Conservation (phyloP, 2,329 filamentous ascomycete species). For the Zymoseptoria tritici region DNA sequence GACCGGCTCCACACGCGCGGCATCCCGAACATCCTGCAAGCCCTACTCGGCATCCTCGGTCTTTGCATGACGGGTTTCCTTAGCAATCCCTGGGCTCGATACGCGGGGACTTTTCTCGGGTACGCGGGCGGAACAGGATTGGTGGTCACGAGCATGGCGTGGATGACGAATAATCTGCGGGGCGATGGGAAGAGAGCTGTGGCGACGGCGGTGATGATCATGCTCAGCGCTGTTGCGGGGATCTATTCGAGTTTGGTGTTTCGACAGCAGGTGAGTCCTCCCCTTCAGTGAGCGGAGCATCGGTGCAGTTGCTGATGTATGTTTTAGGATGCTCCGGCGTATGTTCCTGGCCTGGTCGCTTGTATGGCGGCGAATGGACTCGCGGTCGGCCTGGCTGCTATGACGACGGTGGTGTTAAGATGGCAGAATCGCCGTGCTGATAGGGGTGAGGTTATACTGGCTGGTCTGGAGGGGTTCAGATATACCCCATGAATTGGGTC, state of each 20-base stretch:
- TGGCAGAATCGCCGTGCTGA: too few species aligned
- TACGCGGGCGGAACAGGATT: slow-evolving; percentile 70
- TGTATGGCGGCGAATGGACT: too few species aligned
- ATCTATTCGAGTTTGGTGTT: slow-evolving; percentile 13
- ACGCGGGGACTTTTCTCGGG: slow-evolving; percentile 67
- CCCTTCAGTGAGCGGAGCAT: too few species aligned
- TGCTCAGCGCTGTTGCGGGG: slow-evolving; percentile 7
- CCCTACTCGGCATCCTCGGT: slow-evolving; percentile 50
- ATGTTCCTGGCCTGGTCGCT: slow-evolving; percentile 7
- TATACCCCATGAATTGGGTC: too few species aligned
- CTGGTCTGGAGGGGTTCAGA: too few species aligned
- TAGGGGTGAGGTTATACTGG: too few species aligned
- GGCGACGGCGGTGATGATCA: slow-evolving; percentile 11
- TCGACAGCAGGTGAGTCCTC: slow-evolving; percentile 10
- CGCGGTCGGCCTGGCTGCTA: too few species aligned
- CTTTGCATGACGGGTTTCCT: slow-evolving; percentile 48
- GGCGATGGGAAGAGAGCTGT: slow-evolving; percentile 13
- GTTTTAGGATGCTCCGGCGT: slow-evolving; percentile 8
- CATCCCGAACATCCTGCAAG: slow-evolving; percentile 61
- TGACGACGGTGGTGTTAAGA: too few species aligned
- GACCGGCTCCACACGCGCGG: slow-evolving; percentile 61
- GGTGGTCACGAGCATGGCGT: slow-evolving; percentile 63
- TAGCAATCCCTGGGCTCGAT: slow-evolving; percentile 49
- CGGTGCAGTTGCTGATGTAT: too few species aligned
- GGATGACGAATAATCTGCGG: slow-evolving; percentile 72